phyloP scores from a whole-genome alignment of 1,284 basidiomycete species.

The Vanrija sp. region DNA sequence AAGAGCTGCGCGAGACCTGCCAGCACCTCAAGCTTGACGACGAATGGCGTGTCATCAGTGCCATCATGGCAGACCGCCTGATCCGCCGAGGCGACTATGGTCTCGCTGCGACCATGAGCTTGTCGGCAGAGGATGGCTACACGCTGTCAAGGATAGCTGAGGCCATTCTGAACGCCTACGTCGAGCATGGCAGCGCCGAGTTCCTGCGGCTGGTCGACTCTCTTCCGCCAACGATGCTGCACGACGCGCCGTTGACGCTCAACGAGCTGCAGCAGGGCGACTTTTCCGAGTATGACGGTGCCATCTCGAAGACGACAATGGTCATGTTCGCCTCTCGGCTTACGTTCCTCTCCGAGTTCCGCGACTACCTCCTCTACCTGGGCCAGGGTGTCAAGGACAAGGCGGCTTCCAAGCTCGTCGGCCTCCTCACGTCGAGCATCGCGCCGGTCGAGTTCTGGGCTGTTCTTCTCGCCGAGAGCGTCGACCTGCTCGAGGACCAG shows the following conservation, averaged over 20 bases:
- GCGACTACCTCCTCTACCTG: conserved; percentile 51
- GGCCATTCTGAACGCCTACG: conserved; percentile 47
- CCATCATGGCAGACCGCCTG: conserved; percentile 44
- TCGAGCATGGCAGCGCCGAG: conserved; percentile 37
- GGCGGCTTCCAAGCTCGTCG: conserved; percentile 47
- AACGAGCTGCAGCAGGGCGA: conserved; percentile 14
- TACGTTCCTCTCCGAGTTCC: conserved; percentile 51
- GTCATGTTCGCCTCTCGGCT: conserved; percentile 43
- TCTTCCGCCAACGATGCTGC: conserved; percentile 34
- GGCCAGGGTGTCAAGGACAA: conserved; percentile 36
- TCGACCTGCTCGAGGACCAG: conserved; percentile 48
- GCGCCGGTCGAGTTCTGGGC: conserved; percentile 50
- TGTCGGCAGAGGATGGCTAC: conserved; percentile 46
- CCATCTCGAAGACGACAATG: conserved; percentile 2
- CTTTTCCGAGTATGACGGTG: background rate
- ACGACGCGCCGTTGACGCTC: conserved; percentile 32
- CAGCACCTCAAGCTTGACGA: conserved; percentile 38
- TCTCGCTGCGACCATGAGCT: conserved; percentile 47
- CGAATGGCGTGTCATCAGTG: conserved; percentile 40
- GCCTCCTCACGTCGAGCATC: conserved; percentile 44
- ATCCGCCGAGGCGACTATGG: conserved; percentile 46
- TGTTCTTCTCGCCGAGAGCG: conserved; percentile 49
- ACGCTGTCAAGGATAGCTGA: conserved; percentile 48
- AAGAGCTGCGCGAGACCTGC: conserved; percentile 40
- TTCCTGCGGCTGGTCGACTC: conserved; percentile 31